Conservation (phyloP, 768 basidiomycete genomes). For the Kwoniella heveanensis region DNA sequence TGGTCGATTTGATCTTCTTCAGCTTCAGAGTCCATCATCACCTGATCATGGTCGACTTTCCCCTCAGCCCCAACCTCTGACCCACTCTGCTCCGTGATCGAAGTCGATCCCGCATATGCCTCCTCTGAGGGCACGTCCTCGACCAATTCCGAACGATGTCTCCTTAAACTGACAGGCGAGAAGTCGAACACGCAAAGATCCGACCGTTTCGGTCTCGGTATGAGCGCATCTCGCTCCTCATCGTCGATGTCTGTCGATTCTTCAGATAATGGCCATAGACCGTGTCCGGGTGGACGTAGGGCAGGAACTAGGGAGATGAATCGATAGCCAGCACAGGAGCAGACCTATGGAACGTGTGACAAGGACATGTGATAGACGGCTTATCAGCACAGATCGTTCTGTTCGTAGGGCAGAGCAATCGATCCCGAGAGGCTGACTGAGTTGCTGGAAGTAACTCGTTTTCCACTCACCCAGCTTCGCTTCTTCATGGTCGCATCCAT, state of each 20-base stretch:
- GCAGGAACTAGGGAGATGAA: slow-evolving; percentile 40
- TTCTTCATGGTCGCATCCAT: slow-evolving; percentile 37
- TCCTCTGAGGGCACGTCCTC: background rate
- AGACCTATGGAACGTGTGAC: slow-evolving; percentile 31
- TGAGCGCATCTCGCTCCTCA: slow-evolving; percentile 14
- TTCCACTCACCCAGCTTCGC: slow-evolving; percentile 49
- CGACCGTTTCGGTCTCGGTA: slow-evolving; percentile 22
- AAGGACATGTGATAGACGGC: background rate
- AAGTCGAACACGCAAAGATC: slow-evolving; percentile 43
- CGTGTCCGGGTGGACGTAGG: background rate
- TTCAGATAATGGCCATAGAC: slow-evolving; percentile 2
- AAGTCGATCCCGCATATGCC: background rate
- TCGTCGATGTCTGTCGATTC: slow-evolving; percentile 11
- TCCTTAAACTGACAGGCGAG: slow-evolving; percentile 36
- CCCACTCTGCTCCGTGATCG: background rate
- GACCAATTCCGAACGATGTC: background rate
- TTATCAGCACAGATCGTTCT: background rate
- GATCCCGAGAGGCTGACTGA: too few relatives aligned
- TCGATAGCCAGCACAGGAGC: slow-evolving; percentile 50
- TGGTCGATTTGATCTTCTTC: background rate
- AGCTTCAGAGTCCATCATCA: slow-evolving; percentile 10
- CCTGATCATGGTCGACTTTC: background rate
- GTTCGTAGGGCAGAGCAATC: too few relatives aligned
- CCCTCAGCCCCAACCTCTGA: background rate
- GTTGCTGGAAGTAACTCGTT: too few relatives aligned